Base-by-base conservation (phyloP, 768 basidiomycete genomes). In the Phaeotremella skinneri region DNA sequence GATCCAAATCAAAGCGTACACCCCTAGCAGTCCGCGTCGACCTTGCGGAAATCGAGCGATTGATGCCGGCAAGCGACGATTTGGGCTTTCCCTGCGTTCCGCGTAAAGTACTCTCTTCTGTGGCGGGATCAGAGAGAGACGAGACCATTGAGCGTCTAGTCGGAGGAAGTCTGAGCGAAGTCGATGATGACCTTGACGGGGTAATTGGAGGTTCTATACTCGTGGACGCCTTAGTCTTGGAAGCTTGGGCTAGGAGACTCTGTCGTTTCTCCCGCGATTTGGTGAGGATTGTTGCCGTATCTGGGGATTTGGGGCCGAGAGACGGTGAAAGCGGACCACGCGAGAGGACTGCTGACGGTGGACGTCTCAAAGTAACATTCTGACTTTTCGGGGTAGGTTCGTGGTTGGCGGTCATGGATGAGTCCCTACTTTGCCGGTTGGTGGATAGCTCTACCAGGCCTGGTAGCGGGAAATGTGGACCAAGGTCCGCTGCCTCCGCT, bases 381-480 rank as follows among this genome's bases (percentile, higher is more conserved):
- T 54, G n/a, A 30, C 30, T 39, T 17, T 25, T 2, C 20, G 49
- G 57, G 25, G 9, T 57, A 30, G 9, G 29, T 6, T 37, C 17
- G 25, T 31, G 26, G n/a, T 51, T 14, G 37, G 21, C 41, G 3
- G 32, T 47, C 42, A 20, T 5, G 45, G 34, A 11, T 17, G n/a
- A 50, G 23, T 25, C 30, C 32, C 21, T 52, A 55, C 4, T 34
- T 47, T 30, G 4, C 13, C 4, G 17, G 17, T 42, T 31, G 53
- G 31, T 13, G 25, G 23, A 23, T 29, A 13, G 23, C 42, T 47
- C 56, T 50, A 29, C 30, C 32, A 16, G 67, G 67, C 3, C n/a
- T 37, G 68, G 68, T 3, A 64, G 51, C 23, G 68, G 68, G 52
- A 70, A 70, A 23, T 57, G 54, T 2, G 68, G 68, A 5, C 54